These are phyloP conservation scores for Geotrichum aggregatum DNA, from an alignment of 1,139 yeast species.

Conservation along the genomic window DNA sequence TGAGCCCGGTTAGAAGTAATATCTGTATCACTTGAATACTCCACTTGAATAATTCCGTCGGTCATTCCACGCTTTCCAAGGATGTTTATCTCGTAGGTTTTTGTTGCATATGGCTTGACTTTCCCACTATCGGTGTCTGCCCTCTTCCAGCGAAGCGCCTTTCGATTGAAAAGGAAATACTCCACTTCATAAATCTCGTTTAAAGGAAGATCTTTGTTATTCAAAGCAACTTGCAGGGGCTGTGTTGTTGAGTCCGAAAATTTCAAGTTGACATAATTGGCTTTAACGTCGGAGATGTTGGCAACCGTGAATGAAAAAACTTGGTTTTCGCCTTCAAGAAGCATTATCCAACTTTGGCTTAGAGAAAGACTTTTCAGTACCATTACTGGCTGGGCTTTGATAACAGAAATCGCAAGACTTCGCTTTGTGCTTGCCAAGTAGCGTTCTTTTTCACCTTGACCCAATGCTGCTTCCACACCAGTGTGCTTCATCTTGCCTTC, in stretches of 20 bases:
- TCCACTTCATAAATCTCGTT: slow-evolving; percentile 73
- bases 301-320: slow-evolving; percentile 50
- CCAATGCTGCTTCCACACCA: slow-evolving; percentile 31
- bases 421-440: slow-evolving; percentile 22
- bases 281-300: slow-evolving; percentile 48
- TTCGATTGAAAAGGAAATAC: slow-evolving; percentile 56
- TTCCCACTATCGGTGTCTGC: slow-evolving; percentile 23
- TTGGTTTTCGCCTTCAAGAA: slow-evolving; percentile 69
- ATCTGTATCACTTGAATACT: slow-evolving; percentile 47
- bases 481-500: slow-evolving; percentile 33
- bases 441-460: slow-evolving; percentile 11
- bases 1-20: slow-evolving; percentile 12
- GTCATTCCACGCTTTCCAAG: slow-evolving; percentile 72
- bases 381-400: slow-evolving; percentile 65
- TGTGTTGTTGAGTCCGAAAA: slow-evolving; percentile 74
- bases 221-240: slow-evolving; percentile 49
- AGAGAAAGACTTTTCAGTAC: slow-evolving; percentile 50
- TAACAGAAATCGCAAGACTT: slow-evolving; percentile 41
- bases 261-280: slow-evolving; percentile 49
- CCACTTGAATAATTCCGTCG: slow-evolving; percentile 60
- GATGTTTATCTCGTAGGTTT: slow-evolving; percentile 52
- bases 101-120: slow-evolving; percentile 30
- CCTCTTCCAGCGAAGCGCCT: slow-evolving; percentile 46
- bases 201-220: slow-evolving; percentile 47
- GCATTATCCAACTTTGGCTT: slow-evolving; percentile 65